Evolutionary conservation across 108 stramenopile species (phyloP).

Genomic region (Ochromonas danica): DNA sequence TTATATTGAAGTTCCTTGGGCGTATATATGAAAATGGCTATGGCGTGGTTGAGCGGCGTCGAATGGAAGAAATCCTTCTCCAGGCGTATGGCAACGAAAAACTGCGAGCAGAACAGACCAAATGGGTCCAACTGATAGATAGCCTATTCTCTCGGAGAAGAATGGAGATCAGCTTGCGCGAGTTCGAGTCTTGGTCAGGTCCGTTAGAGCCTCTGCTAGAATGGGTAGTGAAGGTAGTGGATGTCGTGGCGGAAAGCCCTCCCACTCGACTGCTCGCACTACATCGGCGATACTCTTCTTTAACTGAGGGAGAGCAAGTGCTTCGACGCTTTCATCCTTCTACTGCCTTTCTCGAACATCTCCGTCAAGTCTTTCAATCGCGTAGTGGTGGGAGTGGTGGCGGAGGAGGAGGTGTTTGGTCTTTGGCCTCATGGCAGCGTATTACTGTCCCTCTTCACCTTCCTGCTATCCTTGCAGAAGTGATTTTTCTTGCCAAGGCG

Average conservation of each 20-base stretch:
- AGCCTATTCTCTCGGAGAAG: neutral
- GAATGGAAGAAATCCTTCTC: neutral
- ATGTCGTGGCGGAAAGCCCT: neutral
- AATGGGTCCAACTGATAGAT: neutral
- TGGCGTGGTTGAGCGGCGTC: neutral
- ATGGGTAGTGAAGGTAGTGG: neutral
- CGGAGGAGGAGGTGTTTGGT: too few relatives aligned
- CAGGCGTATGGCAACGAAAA: neutral
- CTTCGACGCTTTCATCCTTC: neutral
- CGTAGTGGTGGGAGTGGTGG: too few relatives aligned
- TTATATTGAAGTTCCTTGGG: neutral
- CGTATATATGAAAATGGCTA: conserved; percentile 13
- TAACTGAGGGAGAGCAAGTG: neutral
- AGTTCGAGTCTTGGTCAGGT: neutral
- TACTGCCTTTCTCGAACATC: too few relatives aligned
- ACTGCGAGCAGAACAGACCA: neutral
- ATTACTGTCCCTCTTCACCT: too few relatives aligned
- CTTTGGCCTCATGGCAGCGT: too few relatives aligned
- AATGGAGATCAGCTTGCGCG: too few relatives aligned
- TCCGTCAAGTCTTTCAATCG: too few relatives aligned
- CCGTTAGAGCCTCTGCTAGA: neutral
- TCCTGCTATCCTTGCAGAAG: too few relatives aligned
- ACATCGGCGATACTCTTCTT: neutral
- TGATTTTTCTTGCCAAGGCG: too few relatives aligned
- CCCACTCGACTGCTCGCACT: neutral